phyloP scores from a whole-genome alignment of 1,284 basidiomycete genomes.

The Kalmanozyma brasiliensis region DNA sequence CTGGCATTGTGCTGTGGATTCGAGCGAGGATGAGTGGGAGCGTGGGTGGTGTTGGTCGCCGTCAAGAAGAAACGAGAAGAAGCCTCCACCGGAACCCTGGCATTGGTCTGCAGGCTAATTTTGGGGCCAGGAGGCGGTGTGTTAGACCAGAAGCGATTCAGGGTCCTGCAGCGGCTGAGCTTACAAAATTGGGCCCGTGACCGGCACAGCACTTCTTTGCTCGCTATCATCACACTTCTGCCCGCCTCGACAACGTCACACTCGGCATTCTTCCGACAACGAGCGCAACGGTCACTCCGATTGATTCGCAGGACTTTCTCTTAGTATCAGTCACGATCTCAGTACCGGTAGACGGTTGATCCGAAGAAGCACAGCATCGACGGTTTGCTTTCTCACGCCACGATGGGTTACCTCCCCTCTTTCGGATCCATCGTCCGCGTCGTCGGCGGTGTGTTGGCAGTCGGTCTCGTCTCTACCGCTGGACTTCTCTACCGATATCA shows the following conservation, averaged over 20 bases:
- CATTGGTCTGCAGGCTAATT: not conserved
- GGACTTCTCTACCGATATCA: slow-evolving; percentile 65
- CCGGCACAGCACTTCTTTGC: slow-evolving; percentile 1
- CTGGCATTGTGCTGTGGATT: too few relatives aligned
- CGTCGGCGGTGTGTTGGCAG: slow-evolving; percentile 48
- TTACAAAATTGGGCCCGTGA: slow-evolving; percentile 1
- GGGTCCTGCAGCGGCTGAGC: not conserved
- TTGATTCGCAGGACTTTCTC: too few relatives aligned
- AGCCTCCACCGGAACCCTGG: not conserved
- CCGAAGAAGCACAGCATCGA: too few relatives aligned
- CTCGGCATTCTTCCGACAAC: not conserved
- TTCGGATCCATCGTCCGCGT: slow-evolving; percentile 40
- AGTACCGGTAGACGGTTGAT: too few relatives aligned
- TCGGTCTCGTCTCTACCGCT: slow-evolving; percentile 57
- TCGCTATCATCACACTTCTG: not conserved
- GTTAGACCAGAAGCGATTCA: slow-evolving; percentile 2
- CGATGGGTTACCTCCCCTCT: slow-evolving; percentile 48
- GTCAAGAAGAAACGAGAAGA: not conserved
- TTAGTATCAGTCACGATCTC: too few relatives aligned
- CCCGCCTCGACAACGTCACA: not conserved
- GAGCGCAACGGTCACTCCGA: too few relatives aligned
- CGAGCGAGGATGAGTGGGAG: not conserved
- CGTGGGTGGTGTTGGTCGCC: slow-evolving; percentile 4
- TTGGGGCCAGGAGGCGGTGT: not conserved
- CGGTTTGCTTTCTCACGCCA: not conserved